These are phyloP conservation scores for Neofusicoccum sp. DNA, from an alignment of 2,329 filamentous ascomycete genomes.

Conservation along the genomic window DNA sequence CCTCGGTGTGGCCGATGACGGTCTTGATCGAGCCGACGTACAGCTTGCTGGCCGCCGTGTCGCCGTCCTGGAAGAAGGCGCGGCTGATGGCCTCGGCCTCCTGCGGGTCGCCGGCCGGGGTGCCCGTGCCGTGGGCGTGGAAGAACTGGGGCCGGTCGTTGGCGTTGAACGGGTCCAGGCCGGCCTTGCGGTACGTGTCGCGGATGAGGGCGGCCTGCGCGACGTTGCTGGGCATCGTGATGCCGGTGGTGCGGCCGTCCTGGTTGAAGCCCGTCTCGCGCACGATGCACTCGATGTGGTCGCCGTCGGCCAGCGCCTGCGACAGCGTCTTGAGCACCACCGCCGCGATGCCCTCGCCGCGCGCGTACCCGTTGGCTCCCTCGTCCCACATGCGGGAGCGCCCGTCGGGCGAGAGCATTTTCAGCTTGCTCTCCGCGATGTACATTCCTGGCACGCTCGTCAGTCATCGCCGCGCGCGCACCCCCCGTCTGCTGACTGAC, in stretches of 20 bases:
- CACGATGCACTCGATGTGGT: constrained; percentile 44
- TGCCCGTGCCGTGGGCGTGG: constrained; percentile 44
- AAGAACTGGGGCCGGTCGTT: constrained; percentile 28
- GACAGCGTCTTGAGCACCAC: constrained; percentile 53
- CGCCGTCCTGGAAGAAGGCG: constrained; percentile 19
- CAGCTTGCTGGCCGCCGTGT: background rate
- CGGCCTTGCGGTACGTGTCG: constrained; percentile 34
- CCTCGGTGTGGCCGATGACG: constrained; percentile 41
- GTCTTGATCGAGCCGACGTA: constrained; percentile 26
- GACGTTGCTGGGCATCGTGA: constrained; percentile 39
- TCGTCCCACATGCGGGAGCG: constrained; percentile 32
- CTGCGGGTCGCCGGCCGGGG: constrained; percentile 31
- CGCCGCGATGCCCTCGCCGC: constrained; percentile 53
- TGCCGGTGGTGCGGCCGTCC: constrained; percentile 40
- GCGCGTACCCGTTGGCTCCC: constrained; percentile 50
- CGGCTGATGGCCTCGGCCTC: constrained; percentile 25
- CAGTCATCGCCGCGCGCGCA: no score
- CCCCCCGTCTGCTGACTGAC: constrained; percentile 12
- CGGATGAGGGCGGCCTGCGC: constrained; percentile 39
- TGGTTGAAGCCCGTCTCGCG: constrained; percentile 36
- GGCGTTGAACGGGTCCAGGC: constrained; percentile 28
- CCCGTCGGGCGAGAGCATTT: constrained; percentile 33
- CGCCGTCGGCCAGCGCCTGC: constrained; percentile 48
- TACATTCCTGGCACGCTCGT: no score
- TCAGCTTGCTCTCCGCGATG: constrained; percentile 28